Evolutionary conservation across 1,284 basidiomycete genomes (phyloP).

Genomic region (Bondarzewia mesenterica): DNA sequence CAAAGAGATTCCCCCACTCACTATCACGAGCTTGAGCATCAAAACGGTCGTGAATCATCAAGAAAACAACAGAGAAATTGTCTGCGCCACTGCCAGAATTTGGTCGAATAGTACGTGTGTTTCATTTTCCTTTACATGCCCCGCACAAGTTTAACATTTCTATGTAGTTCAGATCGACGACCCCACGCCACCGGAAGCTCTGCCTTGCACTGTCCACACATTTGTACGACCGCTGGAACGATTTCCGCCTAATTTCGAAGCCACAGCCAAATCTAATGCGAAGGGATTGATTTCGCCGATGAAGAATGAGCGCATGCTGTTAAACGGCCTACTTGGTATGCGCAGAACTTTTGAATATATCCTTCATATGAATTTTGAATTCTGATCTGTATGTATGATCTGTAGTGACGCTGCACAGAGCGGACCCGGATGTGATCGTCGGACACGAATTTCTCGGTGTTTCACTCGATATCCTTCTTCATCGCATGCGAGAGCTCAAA

Average conservation of each 20-base stretch:
- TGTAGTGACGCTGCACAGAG: slow-evolving; percentile 72
- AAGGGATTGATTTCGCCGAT: slow-evolving; percentile 72
- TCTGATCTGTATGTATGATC: no score
- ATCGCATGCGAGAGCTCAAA: slow-evolving; percentile 87
- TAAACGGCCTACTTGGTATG: slow-evolving; percentile 74
- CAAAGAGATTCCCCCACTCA: slow-evolving; percentile 83
- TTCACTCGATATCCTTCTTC: slow-evolving; percentile 85
- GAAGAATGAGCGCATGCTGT: slow-evolving; percentile 79
- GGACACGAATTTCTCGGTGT: slow-evolving; percentile 95
- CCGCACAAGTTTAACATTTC: not conserved
- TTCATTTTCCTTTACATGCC: not conserved
- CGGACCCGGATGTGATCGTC: slow-evolving; percentile 92
- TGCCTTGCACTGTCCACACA: slow-evolving; percentile 80
- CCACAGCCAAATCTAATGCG: slow-evolving; percentile 49
- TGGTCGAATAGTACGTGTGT: slow-evolving; percentile 77
- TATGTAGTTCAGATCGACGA: slow-evolving; percentile 78
- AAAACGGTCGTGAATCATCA: slow-evolving; percentile 94
- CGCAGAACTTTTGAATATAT: not conserved
- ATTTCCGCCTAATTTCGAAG: slow-evolving; percentile 85
- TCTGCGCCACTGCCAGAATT: slow-evolving; percentile 77
- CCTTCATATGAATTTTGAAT: not conserved
- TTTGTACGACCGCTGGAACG: slow-evolving; percentile 90
- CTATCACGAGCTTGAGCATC: slow-evolving; percentile 82
- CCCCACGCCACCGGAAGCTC: slow-evolving; percentile 78
- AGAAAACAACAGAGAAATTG: slow-evolving; percentile 90